A percentile compares a stretch with the other conserved stretches of the same genome.
Evolutionary conservation across 345 rosid species (phyloP).

Genomic region (Ceriops tagal): DNA sequence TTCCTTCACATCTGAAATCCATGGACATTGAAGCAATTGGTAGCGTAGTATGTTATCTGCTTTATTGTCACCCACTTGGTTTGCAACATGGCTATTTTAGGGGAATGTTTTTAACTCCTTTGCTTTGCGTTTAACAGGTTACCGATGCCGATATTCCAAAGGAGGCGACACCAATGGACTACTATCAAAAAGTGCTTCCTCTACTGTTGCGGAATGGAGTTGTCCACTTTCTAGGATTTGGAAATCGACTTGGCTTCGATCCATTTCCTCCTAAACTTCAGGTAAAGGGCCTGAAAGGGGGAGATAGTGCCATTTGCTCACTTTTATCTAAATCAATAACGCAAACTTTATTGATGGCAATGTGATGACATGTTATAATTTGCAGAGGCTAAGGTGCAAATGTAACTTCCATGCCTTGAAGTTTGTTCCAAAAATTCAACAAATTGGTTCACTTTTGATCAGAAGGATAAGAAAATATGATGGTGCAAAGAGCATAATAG

Average conservation of each 20-base stretch:
- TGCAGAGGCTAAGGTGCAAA: conserved; percentile 81
- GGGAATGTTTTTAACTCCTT: conserved; percentile 4
- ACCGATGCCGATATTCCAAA: conserved; percentile 78
- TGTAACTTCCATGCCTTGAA: conserved; percentile 89
- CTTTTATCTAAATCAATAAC: neutral
- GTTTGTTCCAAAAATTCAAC: conserved; percentile 69
- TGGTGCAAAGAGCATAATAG: conserved; percentile 39
- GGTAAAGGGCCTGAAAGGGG: conserved; percentile 34
- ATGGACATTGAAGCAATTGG: conserved; percentile 63
- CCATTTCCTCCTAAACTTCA: conserved; percentile 71
- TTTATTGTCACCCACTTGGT: conserved; percentile 4
- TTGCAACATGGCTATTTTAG: neutral
- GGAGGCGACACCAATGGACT: conserved; percentile 77
- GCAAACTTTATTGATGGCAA: too few relatives aligned
- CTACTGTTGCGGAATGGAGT: conserved; percentile 48
- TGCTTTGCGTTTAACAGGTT: conserved; percentile 42
- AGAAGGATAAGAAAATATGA: conserved; percentile 63
- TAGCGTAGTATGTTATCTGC: conserved; percentile 44
- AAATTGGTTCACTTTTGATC: conserved; percentile 56
- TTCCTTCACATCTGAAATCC: conserved; percentile 58
- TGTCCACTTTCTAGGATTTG: conserved; percentile 85
- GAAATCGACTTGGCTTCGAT: conserved; percentile 90
- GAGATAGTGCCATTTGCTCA: neutral
- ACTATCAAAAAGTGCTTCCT: conserved; percentile 57
- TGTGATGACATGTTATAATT: neutral